Evolutionary conservation across 2,329 filamentous ascomycete species (phyloP).

Genomic region (Sporothrix humicola): DNA sequence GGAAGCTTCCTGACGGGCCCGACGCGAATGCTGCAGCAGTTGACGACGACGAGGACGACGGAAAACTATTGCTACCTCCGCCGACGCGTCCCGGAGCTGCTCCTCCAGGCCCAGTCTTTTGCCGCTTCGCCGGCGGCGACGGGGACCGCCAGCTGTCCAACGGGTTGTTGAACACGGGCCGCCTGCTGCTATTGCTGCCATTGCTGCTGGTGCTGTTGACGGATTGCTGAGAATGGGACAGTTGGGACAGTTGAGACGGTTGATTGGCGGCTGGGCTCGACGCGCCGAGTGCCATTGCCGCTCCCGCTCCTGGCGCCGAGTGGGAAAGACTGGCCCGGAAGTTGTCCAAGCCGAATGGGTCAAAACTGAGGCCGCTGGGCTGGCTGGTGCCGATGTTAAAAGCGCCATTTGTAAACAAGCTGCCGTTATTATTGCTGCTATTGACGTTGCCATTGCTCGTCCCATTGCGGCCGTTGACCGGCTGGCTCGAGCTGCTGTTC

Average conservation of each 20-base stretch:
- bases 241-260: no score
- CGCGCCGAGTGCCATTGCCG: not conserved
- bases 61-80: not conserved
- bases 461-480: not conserved
- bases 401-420: not conserved
- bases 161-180: conserved; percentile 26
- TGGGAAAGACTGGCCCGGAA: no score
- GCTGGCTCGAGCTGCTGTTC: not conserved
- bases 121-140: conserved; percentile 29
- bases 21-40: not conserved
- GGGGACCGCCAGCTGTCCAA: conserved; percentile 19
- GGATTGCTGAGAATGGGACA: not conserved
- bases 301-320: not conserved
- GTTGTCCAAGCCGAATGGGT: not conserved
- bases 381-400: not conserved
- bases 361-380: not conserved
- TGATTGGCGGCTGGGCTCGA: not conserved
- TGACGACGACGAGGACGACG: not conserved
- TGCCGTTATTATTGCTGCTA: not conserved
- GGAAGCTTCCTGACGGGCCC: not conserved
- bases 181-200: not conserved
- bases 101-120: conserved; percentile 1
- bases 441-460: not conserved
- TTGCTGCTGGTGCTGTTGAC: not conserved
- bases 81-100: no score